A percentile compares a stretch with the other conserved stretches of the same genome.
phyloP scores from a whole-genome alignment of 2,329 filamentous ascomycete species.

The Neofusicoccum sp. region DNA sequence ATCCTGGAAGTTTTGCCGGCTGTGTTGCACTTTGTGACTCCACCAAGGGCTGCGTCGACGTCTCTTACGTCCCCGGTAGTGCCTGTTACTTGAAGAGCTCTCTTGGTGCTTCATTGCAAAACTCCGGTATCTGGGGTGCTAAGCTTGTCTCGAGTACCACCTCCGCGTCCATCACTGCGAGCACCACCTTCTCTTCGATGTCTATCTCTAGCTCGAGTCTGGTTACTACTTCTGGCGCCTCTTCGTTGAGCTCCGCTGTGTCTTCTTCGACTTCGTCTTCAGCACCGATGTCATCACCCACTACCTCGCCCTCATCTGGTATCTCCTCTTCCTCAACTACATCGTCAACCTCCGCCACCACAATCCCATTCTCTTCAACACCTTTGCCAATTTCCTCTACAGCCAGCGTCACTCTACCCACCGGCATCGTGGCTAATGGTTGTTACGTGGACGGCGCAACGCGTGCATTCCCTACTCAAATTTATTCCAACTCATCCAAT shows the following conservation, averaged over 20 bases:
- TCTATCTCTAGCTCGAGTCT: background rate
- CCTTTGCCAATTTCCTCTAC: background rate
- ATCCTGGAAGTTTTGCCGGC: conserved; percentile 2
- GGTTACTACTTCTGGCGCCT: background rate
- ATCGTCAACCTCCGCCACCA: background rate
- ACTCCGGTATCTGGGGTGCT: conserved; percentile 17
- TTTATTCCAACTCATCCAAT: conserved; percentile 1
- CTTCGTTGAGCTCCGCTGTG: background rate
- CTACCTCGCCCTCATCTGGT: background rate
- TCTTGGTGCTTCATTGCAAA: background rate
- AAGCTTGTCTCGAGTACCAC: background rate
- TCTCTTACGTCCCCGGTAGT: background rate
- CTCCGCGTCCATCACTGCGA: background rate
- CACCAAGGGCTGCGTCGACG: conserved; percentile 15
- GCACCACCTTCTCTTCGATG: background rate
- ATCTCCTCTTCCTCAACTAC: background rate
- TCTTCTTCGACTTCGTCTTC: background rate
- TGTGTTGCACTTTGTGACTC: conserved; percentile 12
- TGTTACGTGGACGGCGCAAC: background rate
- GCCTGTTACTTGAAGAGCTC: conserved; percentile 16
- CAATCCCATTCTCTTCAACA: background rate
- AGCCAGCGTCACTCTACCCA: background rate
- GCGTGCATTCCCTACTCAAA: background rate
- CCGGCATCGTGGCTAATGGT: background rate
- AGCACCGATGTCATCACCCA: background rate